phyloP scores from a whole-genome alignment of 2,329 filamentous ascomycete genomes.

The Claviceps digitariae region DNA sequence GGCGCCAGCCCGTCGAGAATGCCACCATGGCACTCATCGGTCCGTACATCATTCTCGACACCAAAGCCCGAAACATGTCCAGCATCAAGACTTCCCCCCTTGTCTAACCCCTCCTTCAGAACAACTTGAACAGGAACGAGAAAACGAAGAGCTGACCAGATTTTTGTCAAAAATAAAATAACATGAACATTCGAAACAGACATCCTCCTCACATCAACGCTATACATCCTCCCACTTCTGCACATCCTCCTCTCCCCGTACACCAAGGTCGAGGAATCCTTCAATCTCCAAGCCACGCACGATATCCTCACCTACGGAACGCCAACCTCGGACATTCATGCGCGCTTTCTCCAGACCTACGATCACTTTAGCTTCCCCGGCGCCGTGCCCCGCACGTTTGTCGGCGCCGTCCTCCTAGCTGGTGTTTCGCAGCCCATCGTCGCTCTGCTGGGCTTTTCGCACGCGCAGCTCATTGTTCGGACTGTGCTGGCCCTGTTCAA shows the following conservation, averaged over 20 bases:
- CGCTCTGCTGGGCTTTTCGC: conserved; percentile 37
- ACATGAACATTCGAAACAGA: conserved; percentile 8
- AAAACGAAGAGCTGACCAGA: background rate
- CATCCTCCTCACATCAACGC: conserved; percentile 12
- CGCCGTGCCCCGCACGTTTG: conserved; percentile 80
- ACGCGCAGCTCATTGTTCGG: conserved; percentile 53
- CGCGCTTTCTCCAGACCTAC: conserved; percentile 50
- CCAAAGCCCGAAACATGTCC: background rate
- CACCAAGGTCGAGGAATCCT: conserved; percentile 97
- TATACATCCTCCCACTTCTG: conserved; percentile 45
- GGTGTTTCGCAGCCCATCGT: conserved; percentile 56
- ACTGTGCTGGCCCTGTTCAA: conserved; percentile 69
- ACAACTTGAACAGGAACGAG: background rate
- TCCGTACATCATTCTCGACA: conserved; percentile 1
- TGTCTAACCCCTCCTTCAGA: background rate
- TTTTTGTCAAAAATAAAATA: background rate
- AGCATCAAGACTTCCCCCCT: background rate
- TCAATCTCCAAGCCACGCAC: conserved; percentile 89
- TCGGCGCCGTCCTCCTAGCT: conserved; percentile 66
- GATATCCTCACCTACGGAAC: conserved; percentile 77
- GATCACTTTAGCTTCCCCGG: conserved; percentile 88
- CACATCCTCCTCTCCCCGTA: conserved; percentile 70
- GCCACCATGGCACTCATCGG: conserved; percentile 12
- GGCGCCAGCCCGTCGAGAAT: background rate
- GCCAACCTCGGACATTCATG: conserved; percentile 30